Conservation (phyloP, 371 early-diverging fungal species). For the Fennellomyces sp. region DNA sequence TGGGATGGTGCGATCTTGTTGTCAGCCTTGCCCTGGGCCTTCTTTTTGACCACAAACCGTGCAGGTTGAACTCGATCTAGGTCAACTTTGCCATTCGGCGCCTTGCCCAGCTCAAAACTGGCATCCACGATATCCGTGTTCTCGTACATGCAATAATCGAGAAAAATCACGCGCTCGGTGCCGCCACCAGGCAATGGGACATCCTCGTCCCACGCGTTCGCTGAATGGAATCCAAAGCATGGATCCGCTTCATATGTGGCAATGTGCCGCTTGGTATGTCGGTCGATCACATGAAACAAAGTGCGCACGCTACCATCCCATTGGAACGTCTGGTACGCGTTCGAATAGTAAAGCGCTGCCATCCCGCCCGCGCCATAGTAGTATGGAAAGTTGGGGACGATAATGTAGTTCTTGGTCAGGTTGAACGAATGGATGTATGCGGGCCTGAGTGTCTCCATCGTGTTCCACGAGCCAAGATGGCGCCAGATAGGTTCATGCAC, state of each 20-base stretch:
- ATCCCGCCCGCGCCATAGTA: slow-evolving; percentile 61
- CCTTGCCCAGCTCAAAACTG: slow-evolving; percentile 50
- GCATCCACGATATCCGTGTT: slow-evolving; percentile 56
- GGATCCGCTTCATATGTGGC: slow-evolving; percentile 67
- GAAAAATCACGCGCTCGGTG: slow-evolving; percentile 39
- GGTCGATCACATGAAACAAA: slow-evolving; percentile 62
- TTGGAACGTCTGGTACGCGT: slow-evolving; percentile 58
- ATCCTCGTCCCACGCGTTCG: slow-evolving; percentile 66
- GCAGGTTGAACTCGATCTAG: slow-evolving; percentile 40
- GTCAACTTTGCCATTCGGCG: slow-evolving; percentile 17
- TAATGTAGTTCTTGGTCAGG: slow-evolving; percentile 65
- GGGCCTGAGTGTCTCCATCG: slow-evolving; percentile 42
- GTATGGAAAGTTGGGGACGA: slow-evolving; percentile 65
- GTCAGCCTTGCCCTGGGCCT: slow-evolving; percentile 35
- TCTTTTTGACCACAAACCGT: slow-evolving; percentile 38
- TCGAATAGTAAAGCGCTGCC: slow-evolving; percentile 60
- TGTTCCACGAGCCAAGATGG: slow-evolving; percentile 48
- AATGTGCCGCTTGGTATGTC: slow-evolving; percentile 52
- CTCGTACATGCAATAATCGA: slow-evolving; percentile 52
- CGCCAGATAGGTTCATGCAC: slow-evolving; percentile 47
- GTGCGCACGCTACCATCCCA: slow-evolving; percentile 56
- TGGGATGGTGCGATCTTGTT: slow-evolving; percentile 45
- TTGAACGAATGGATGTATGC: slow-evolving; percentile 67
- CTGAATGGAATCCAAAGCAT: slow-evolving; percentile 62
- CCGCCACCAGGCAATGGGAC: slow-evolving; percentile 35